These are phyloP conservation scores for Cucurbita argyrosperma DNA, from an alignment of 306 rosid genomes.

Conservation along the genomic window DNA sequence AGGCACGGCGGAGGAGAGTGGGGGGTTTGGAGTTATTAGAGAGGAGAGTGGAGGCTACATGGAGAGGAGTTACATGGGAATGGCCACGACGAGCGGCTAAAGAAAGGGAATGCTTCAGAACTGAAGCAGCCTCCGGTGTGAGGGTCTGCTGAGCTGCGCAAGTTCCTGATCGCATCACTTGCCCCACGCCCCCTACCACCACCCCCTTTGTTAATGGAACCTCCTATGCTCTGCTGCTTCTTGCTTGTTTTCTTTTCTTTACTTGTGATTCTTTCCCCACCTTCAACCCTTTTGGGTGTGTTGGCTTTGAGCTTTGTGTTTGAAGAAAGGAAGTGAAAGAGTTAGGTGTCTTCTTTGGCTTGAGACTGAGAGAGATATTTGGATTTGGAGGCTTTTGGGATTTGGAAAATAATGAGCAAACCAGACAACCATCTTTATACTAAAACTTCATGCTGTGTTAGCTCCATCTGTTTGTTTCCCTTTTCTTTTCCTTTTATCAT, in stretches of 20 bases:
- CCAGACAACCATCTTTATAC: neutral
- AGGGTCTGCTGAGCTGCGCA: slow-evolving; percentile 10
- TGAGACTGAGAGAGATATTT: neutral
- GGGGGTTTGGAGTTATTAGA: neutral
- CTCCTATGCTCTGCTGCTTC: neutral
- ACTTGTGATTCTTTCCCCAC: neutral
- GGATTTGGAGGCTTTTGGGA: neutral
- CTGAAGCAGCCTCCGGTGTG: slow-evolving; percentile 6
- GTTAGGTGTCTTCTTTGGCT: too few relatives aligned
- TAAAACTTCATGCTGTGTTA: neutral
- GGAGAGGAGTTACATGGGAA: slow-evolving; percentile 10
- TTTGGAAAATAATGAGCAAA: slow-evolving; percentile 1
- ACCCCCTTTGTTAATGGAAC: neutral
- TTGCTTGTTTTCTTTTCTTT: neutral
- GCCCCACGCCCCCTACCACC: neutral
- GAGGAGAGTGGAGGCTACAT: slow-evolving; percentile 8
- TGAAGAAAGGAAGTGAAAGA: neutral
- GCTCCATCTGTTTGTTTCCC: neutral
- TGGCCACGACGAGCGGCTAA: slow-evolving; percentile 7
- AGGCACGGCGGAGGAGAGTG: neutral
- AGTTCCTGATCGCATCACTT: slow-evolving; percentile 11
- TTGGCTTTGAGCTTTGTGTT: neutral
- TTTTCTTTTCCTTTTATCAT: neutral
- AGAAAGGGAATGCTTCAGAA: slow-evolving; percentile 3
- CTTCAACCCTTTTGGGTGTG: neutral